Evolutionary conservation across 2,329 filamentous ascomycete species (phyloP), one percentile per base, ranked within the genome.

Genomic region (Colletotrichum simmondsii): DNA sequence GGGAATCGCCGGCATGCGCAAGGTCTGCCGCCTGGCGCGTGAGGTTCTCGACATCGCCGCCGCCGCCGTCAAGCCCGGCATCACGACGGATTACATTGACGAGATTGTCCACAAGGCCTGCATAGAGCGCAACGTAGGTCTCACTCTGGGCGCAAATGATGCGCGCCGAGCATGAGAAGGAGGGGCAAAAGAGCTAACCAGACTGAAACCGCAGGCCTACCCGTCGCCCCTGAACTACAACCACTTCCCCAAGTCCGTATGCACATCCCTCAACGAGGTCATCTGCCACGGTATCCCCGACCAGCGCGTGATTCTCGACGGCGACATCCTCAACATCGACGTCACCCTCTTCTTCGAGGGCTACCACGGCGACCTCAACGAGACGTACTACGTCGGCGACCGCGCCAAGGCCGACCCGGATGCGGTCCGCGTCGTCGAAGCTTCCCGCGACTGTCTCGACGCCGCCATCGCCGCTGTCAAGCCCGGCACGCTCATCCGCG

Each of bases 251-350:
- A 99, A 99, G 86, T 99, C 97, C 0, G 94, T 98, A 75, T 99
- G 97, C 85, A 98, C 96, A 3, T 98, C 96, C 3, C 85, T 94
- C 62, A 99, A 99, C 86, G 97, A 99, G 84, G 94, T 98, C 75
- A 98, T 99, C 82, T 99, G 97, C 86, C 97, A 99, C 87, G 97
- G 97, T 65, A 99, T 99, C 75, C 97, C 97, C 19, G 97, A 99
- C 80, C 92, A 97, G 81, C 91, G 97, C 68, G 88, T 93, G 8
- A 88, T 99, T 1, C 85, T 95, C 75, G 96, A 99, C 77, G 97
- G 97, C 74, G 97, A 99, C 79, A 98, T 99, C 76, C 86, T 99
- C 79, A 99, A 99, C 85, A 95, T 99, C 76, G 97, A 99, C 78
- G 94, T 99, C 5, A 95, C 95, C 1, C 86, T 99, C 56, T 99